Evolutionary conservation across 176 grass and related monocot species (phyloP).

Genomic region (Musa itinerans): DNA sequence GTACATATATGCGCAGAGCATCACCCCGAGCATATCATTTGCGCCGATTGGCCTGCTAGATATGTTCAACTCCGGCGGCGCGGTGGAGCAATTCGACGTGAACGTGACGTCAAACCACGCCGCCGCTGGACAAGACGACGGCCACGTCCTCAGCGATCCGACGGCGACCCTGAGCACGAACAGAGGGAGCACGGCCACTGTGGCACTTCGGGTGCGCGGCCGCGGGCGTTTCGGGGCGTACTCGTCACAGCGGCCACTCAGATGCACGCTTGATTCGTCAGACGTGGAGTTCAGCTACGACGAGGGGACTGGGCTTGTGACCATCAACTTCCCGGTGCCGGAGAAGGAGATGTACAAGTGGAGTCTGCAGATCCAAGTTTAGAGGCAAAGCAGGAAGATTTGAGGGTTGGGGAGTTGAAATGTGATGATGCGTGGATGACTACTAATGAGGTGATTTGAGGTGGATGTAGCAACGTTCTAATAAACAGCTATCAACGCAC

Average conservation of each 20-base stretch:
- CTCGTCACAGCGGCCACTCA: conserved; percentile 43
- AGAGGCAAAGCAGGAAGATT: background rate
- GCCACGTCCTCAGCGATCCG: background rate
- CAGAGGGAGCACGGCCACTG: background rate
- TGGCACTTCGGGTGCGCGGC: conserved; percentile 41
- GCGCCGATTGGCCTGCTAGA: conserved; percentile 54
- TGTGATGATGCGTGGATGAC: too few relatives aligned
- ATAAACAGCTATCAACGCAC: too few relatives aligned
- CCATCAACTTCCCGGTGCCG: conserved; percentile 45
- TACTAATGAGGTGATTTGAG: too few relatives aligned
- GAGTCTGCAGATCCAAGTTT: conserved; percentile 37
- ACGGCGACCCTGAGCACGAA: background rate
- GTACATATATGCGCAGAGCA: background rate
- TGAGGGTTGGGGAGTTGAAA: background rate
- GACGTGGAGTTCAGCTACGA: conserved; percentile 46
- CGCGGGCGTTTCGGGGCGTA: conserved; percentile 63
- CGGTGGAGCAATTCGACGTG: conserved; percentile 46
- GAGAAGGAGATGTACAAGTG: conserved; percentile 56
- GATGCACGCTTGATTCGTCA: conserved; percentile 34
- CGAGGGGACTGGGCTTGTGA: conserved; percentile 32
- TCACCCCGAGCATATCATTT: conserved; percentile 19
- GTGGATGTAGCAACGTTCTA: too few relatives aligned
- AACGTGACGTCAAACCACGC: background rate
- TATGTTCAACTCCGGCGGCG: conserved; percentile 90
- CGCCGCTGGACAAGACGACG: background rate